Conservation (phyloP, 257 asterid species). For the Solanum boliviense region DNA sequence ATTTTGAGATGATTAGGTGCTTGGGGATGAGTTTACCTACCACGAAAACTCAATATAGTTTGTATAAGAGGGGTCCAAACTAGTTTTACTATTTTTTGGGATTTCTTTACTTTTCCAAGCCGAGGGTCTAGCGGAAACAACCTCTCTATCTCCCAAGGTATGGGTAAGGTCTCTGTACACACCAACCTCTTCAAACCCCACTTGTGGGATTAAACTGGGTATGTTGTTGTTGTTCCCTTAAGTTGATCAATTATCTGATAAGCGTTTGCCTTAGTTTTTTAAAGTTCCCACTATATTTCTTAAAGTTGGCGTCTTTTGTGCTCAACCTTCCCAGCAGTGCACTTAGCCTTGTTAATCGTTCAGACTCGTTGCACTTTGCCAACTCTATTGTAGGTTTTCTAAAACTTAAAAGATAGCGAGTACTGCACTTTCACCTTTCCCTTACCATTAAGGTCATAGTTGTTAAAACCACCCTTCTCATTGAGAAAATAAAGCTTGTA, state of each 20-base stretch:
- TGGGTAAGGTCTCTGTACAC: not conserved
- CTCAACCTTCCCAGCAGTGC: not conserved
- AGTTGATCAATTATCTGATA: not conserved
- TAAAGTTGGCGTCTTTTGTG: not conserved
- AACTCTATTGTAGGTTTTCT: not conserved
- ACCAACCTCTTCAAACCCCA: not conserved
- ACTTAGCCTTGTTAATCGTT: not conserved
- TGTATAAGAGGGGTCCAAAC: not conserved
- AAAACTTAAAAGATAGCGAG: not conserved
- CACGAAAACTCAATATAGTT: not conserved
- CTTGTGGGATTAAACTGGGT: not conserved
- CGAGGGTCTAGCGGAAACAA: not conserved
- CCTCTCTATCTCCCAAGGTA: not conserved
- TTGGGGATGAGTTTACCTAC: not conserved
- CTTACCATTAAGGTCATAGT: not conserved
- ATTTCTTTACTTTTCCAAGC: not conserved
- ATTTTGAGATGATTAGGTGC: constrained; percentile 10
- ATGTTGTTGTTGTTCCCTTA: not conserved
- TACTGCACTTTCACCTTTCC: not conserved
- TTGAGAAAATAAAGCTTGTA: not conserved
- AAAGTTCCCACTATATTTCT: not conserved
- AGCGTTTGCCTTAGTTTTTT: not conserved
- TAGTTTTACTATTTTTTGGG: not conserved
- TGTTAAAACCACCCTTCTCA: not conserved
- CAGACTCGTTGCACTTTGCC: not conserved